Percentiles rank a stretch among this genome's conserved stretches.
These are phyloP conservation scores for Microglena sp. DNA, from an alignment of 139 green algal species.

Conservation along the genomic window DNA sequence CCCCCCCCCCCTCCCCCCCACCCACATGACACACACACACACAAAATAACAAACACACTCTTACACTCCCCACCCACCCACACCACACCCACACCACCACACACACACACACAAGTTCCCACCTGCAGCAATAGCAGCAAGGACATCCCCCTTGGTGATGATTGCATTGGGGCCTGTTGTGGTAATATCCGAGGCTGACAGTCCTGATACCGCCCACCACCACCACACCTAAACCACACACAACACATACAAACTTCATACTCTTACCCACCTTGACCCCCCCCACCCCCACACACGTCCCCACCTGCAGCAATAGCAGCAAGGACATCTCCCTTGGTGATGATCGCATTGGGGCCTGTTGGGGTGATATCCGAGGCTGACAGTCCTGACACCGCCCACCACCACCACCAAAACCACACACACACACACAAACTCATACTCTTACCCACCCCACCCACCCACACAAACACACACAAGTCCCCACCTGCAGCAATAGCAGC, in stretches of 20 bases:
- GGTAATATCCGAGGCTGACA: constrained; percentile 15
- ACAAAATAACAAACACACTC: too few relatives aligned
- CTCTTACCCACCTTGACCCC: too few relatives aligned
- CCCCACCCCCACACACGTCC: not conserved
- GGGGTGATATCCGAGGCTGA: not conserved
- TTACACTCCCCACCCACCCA: too few relatives aligned
- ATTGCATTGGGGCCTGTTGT: constrained; percentile 66
- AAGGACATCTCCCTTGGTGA: not conserved
- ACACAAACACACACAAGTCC: not conserved
- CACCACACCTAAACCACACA: not conserved
- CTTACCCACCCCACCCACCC: not conserved
- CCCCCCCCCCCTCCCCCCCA: too few relatives aligned
- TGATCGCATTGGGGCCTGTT: not conserved
- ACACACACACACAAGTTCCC: too few relatives aligned
- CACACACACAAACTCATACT: not conserved
- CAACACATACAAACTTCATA: not conserved
- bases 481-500: constrained; percentile 49
- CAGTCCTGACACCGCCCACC: not conserved
- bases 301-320: not conserved
- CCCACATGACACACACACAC: too few relatives aligned
- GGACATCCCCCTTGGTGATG: constrained; percentile 83
- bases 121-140: constrained; percentile 56
- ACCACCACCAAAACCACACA: not conserved
- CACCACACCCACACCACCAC: too few relatives aligned
- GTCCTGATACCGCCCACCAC: not conserved